Evolutionary conservation across 2,329 filamentous ascomycete genomes (phyloP).

Genomic region (Exophiala xenobiotica): DNA sequence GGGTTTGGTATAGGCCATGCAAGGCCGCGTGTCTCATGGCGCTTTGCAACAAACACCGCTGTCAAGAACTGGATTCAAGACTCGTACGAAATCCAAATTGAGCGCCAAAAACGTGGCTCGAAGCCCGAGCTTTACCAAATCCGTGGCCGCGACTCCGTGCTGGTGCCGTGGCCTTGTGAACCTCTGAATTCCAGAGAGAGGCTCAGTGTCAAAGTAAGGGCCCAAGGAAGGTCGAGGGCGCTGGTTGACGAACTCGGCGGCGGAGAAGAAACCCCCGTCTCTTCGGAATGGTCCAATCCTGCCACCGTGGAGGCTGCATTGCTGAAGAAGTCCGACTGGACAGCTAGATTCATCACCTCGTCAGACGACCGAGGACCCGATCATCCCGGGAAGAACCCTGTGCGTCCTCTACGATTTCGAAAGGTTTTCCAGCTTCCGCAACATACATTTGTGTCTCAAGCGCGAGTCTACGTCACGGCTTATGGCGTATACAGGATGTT

Average conservation of each 20-base stretch:
- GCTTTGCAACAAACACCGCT: constrained; percentile 19
- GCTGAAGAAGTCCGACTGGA: constrained; percentile 37
- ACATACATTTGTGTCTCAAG: constrained; percentile 24
- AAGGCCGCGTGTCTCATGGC: constrained; percentile 34
- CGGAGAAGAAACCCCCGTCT: background rate
- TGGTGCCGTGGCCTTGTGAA: constrained; percentile 33
- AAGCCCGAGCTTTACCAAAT: constrained; percentile 21
- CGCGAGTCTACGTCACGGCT: constrained; percentile 50
- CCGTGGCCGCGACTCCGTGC: constrained; percentile 25
- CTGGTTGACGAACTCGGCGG: background rate
- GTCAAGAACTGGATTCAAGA: constrained; percentile 31
- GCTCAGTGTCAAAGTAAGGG: constrained; percentile 25
- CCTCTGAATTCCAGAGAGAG: constrained; percentile 29
- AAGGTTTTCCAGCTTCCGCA: constrained; percentile 32
- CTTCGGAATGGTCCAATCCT: constrained; percentile 4
- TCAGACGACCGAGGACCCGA: constrained; percentile 26
- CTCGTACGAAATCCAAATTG: constrained; percentile 33
- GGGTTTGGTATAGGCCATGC: constrained; percentile 32
- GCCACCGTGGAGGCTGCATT: constrained; percentile 35
- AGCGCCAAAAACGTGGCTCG: background rate
- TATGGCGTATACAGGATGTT: constrained; percentile 49
- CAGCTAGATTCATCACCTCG: constrained; percentile 29
- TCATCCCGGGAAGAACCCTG: constrained; percentile 24
- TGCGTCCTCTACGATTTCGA: constrained; percentile 39
- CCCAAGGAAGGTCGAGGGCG: constrained; percentile 10